A percentile compares a stretch with the other conserved stretches of the same genome.
phyloP scores from a whole-genome alignment of 1,284 basidiomycete genomes.

The Fomitopsis schrenkii region DNA sequence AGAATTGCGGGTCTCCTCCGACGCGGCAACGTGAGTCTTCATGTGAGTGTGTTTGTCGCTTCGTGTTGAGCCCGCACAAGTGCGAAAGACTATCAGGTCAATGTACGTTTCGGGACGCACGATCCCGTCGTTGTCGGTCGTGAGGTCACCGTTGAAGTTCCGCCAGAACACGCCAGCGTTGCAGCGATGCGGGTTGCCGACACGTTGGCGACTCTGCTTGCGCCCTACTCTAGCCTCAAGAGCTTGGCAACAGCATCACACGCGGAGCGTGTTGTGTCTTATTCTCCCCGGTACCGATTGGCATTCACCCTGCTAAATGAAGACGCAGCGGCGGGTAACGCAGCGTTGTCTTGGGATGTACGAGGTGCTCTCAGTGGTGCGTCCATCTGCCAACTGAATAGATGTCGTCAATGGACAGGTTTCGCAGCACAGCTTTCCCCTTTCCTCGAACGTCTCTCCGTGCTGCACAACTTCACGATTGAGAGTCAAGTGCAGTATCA shows the following conservation, averaged over 20 bases:
- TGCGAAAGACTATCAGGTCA: constrained; percentile 13
- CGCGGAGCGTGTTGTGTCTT: constrained; percentile 61
- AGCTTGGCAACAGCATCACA: constrained; percentile 14
- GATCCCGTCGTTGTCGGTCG: constrained; percentile 12
- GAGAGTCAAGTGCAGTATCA: constrained; percentile 95
- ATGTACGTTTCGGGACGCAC: constrained; percentile 5
- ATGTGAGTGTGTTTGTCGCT: not conserved
- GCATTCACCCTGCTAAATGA: constrained; percentile 87
- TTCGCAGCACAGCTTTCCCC: constrained; percentile 66
- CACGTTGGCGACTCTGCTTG: constrained; percentile 43
- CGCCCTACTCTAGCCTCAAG: constrained; percentile 42
- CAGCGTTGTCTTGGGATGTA: constrained; percentile 71
- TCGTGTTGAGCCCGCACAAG: not conserved
- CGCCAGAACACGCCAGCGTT: constrained; percentile 2
- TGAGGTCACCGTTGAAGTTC: constrained; percentile 8
- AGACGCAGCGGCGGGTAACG: constrained; percentile 67
- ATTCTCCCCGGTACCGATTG: constrained; percentile 74
- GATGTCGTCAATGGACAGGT: not conserved
- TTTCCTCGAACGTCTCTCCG: constrained; percentile 53
- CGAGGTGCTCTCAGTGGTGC: constrained; percentile 58
- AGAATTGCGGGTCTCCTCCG: constrained; percentile 5
- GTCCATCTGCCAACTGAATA: not conserved
- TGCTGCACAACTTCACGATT: constrained; percentile 86
- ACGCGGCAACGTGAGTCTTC: constrained; percentile 2
- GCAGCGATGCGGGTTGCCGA: constrained; percentile 28